Conservation (phyloP, 225 moss, liverwort and hornwort species). For the Polytrichum formosum region DNA sequence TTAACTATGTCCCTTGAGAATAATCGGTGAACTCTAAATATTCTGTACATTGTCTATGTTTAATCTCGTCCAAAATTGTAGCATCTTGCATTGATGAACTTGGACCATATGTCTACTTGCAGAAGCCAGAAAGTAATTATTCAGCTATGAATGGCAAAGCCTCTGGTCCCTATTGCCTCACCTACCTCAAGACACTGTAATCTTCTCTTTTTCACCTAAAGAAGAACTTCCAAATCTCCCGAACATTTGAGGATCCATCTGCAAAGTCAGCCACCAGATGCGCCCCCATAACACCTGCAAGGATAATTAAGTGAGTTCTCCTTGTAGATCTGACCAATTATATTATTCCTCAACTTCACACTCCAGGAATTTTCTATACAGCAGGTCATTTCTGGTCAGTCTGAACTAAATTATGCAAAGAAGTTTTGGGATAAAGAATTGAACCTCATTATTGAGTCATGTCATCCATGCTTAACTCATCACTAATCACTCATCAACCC, state of each 20-base stretch:
- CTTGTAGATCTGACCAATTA: neutral
- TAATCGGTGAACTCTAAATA: slow-evolving; percentile 6
- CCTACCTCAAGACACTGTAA: slow-evolving; percentile 6
- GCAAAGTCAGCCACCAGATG: slow-evolving; percentile 89
- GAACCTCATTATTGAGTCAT: too few species aligned
- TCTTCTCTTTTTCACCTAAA: slow-evolving; percentile 33
- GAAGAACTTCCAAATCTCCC: slow-evolving; percentile 95
- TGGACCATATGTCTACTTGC: slow-evolving; percentile 16
- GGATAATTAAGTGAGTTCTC: neutral
- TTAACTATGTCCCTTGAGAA: slow-evolving; percentile 11
- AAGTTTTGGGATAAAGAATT: too few species aligned
- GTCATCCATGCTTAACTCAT: neutral
- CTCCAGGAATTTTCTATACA: neutral
- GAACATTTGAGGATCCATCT: slow-evolving; percentile 80
- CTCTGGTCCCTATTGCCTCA: neutral
- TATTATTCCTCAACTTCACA: neutral
- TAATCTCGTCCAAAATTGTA: slow-evolving; percentile 31
- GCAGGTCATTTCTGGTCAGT: neutral
- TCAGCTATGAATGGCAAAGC: slow-evolving; percentile 7
- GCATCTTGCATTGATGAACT: slow-evolving; percentile 6
- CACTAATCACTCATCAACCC: neutral
- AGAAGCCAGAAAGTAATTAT: slow-evolving; percentile 8
- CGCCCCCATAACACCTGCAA: slow-evolving; percentile 72
- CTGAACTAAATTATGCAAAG: neutral
- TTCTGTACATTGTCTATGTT: slow-evolving; percentile 9